Conservation (phyloP, 345 rosid genomes). For the Citrus inodora region DNA sequence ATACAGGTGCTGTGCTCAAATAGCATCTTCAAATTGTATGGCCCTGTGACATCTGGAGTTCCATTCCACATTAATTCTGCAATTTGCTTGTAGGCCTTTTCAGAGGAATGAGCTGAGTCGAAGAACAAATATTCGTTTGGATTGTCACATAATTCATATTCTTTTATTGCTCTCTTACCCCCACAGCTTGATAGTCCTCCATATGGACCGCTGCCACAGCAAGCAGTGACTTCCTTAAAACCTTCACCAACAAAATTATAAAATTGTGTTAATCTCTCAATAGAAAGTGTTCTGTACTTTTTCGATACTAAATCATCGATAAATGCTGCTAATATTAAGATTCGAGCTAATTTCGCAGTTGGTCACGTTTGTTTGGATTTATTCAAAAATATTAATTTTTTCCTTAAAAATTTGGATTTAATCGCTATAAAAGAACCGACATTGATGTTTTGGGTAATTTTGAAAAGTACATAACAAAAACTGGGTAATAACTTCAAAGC, state of each 20-base stretch:
- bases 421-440: no score
- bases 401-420: no score
- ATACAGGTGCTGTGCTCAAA: not conserved
- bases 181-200: constrained; percentile 10
- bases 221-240: not conserved
- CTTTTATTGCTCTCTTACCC: not conserved
- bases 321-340: not conserved
- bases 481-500: no score
- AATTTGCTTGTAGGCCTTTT: constrained; percentile 1
- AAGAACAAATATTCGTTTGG: not conserved
- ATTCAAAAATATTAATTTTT: no score
- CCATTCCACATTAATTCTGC: constrained; percentile 10
- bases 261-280: not conserved
- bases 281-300: not conserved
- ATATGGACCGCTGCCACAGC: constrained; percentile 11
- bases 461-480: not conserved
- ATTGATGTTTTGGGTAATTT: not conserved
- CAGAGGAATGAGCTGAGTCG: constrained; percentile 1
- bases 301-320: no score
- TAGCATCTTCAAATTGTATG: not conserved
- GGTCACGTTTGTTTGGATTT: not conserved
- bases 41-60: not conserved
- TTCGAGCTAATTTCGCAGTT: not conserved
- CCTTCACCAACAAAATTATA: not conserved
- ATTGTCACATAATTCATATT: constrained; percentile 8